Evolutionary conservation across 495 filamentous ascomycete species (phyloP).

Genomic region (Tuber microsphaerosporum): DNA sequence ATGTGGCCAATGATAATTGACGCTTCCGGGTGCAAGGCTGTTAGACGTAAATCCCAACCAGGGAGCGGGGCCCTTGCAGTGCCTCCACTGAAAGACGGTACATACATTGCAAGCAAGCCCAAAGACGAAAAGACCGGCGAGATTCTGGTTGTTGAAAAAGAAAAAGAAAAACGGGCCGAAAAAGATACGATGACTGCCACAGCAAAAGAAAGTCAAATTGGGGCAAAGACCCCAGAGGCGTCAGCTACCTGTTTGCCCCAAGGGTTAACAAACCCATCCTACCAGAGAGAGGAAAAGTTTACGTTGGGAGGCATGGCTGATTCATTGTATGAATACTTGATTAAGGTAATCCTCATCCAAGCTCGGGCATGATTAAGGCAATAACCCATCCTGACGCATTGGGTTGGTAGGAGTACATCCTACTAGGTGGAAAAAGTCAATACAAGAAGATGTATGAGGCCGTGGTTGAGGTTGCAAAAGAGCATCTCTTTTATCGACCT

Average conservation of each 20-base stretch:
- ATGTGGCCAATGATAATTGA: slow-evolving; percentile 79
- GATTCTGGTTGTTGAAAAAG: neutral
- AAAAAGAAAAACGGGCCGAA: slow-evolving; percentile 21
- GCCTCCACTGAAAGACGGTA: neutral
- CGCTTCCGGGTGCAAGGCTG: slow-evolving; percentile 58
- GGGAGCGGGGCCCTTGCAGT: neutral
- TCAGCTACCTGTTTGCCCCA: slow-evolving; percentile 28
- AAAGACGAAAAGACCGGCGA: too few relatives aligned
- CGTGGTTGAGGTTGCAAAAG: slow-evolving; percentile 60
- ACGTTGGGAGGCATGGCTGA: slow-evolving; percentile 80
- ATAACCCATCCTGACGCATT: slow-evolving; percentile 26
- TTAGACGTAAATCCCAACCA: slow-evolving; percentile 7
- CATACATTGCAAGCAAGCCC: too few relatives aligned
- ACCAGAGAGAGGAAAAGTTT: slow-evolving; percentile 46
- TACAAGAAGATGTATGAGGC: slow-evolving; percentile 76
- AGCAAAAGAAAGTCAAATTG: neutral
- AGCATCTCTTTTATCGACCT: slow-evolving; percentile 67
- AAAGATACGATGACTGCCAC: neutral
- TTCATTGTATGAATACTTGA: slow-evolving; percentile 90
- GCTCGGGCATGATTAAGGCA: slow-evolving; percentile 58
- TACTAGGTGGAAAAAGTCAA: slow-evolving; percentile 78
- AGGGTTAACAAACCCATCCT: slow-evolving; percentile 22
- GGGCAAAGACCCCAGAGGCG: slow-evolving; percentile 6
- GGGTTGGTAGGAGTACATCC: slow-evolving; percentile 48
- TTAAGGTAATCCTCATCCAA: slow-evolving; percentile 54